phyloP scores from a whole-genome alignment of 2,329 filamentous ascomycete species.

The Escovopsis weberi region DNA sequence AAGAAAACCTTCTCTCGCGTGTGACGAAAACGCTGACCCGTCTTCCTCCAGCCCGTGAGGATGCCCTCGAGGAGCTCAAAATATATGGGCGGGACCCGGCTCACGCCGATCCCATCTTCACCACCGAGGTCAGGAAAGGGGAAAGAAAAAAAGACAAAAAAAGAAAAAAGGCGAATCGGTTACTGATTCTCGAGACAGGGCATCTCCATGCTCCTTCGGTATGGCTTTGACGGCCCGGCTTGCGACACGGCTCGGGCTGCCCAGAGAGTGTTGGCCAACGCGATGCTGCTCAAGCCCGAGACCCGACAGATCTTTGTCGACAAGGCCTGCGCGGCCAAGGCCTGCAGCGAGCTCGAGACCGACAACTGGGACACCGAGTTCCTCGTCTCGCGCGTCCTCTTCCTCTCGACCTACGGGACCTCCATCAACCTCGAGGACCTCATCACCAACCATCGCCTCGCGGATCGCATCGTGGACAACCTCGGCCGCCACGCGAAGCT shows the following conservation, averaged over 20 bases:
- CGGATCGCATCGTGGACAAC: slow-evolving; percentile 51
- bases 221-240: slow-evolving; percentile 57
- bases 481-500: slow-evolving; percentile 52
- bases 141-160: not conserved
- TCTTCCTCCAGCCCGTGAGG: slow-evolving; percentile 40
- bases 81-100: slow-evolving; percentile 46
- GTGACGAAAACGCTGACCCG: not conserved
- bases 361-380: slow-evolving; percentile 78
- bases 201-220: slow-evolving; percentile 53
- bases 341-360: slow-evolving; percentile 56
- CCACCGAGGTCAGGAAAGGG: slow-evolving; percentile 47
- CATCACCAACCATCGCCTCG: slow-evolving; percentile 27
- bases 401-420: slow-evolving; percentile 34
- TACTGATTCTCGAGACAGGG: slow-evolving; percentile 30
- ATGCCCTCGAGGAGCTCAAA: slow-evolving; percentile 56
- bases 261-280: slow-evolving; percentile 71
- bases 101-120: slow-evolving; percentile 71
- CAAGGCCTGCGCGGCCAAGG: slow-evolving; percentile 42
- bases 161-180: not conserved
- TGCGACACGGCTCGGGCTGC: slow-evolving; percentile 54
- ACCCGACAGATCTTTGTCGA: slow-evolving; percentile 28
- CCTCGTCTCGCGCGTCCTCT: slow-evolving; percentile 36
- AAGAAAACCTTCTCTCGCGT: slow-evolving; percentile 3
- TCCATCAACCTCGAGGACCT: slow-evolving; percentile 34
- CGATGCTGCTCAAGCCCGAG: slow-evolving; percentile 38